Evolutionary conservation across 805 yeast species (phyloP), one percentile per base, ranked within the genome.

Genomic region (Kregervanrija delftensis): DNA sequence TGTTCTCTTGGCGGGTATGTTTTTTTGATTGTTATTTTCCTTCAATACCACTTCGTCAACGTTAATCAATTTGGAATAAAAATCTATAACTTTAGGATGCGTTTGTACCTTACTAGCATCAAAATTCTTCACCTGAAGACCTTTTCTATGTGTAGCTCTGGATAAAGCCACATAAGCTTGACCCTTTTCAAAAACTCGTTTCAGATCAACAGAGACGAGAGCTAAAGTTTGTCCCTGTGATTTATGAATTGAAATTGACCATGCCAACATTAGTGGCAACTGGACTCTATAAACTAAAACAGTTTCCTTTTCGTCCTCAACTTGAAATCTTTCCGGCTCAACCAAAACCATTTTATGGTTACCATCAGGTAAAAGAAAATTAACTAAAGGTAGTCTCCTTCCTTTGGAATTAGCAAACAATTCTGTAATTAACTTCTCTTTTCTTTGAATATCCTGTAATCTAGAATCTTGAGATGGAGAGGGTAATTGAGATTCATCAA

Each of bases 131-230:
- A 93, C 86, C 55, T 88, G 96, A 28, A 93, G 68, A 0, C 96
- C 96, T 3, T 79, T 79, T 54, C 95, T 73, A 16, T 84, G 75
- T 6, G 59, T 61, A 1, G 97, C 98, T 62, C 99, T 76, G 11
- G 96, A 86, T 31, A 93, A 67, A 0, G 98, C 99, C 30, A 93
- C 99, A 59, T 93, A 93, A 0, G 96, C 95, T 61, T 93, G 99
- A 0, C 99, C 99, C 43, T 78, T 81, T 58, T 90, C 98, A 63
- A 91, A 91, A 1, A 85, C 79, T 45, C 72, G 71, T 33, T 73
- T 69, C 49, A 91, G 71, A 60, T 93, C 95, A 5, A 91, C 96
- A 49, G 74, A 74, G 4, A 86, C 89, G 44, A 76, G 72, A 4
- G 83, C 80, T 37, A 89, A 63, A 0, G 98, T 86, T 63, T 91